Evolutionary conservation across 2,329 filamentous ascomycete genomes (phyloP), one percentile per base, ranked within the genome.

Genomic region (Alternaria dauci): DNA sequence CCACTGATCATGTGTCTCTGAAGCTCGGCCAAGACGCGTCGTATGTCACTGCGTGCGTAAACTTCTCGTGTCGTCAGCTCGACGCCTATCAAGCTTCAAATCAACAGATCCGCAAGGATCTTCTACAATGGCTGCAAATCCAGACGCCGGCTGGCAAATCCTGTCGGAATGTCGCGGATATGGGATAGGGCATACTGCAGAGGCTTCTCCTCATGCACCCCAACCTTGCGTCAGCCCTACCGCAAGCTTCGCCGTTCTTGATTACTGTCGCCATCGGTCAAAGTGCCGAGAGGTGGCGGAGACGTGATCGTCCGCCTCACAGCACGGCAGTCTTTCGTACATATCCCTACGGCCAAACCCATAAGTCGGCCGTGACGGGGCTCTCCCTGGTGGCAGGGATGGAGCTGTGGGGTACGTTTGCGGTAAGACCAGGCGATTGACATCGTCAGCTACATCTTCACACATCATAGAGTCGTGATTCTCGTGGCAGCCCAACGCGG

Each of bases 121-220:
- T 38, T n/a, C 16, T 42, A 4, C 5, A 25, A 8, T 8, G 12
- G 7, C 20, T 16, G 39, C 7, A 3, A 16, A 8, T 12, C 39
- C 14, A 25, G 20, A 42, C 12, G 25, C 12, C 9, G 25, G 39
- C 20, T 20, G 12, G 39, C 39, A 16, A 25, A 25, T 50, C 8
- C 46, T 50, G 32, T 34, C 46, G 46, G 46, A 50, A 25, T 50
- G 46, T 50, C 46, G 46, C 46, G 46, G 46, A 50, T 50, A 50
- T 26, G 30, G 18, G 16, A 8, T 36, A 8, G n/a, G 16, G 39
- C 9, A 41, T 25, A 41, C n/a, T 36, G 46, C 25, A 25, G 46
- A 32, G 18, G 46, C 23, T 48, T 9, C 18, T 48, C 32, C 18
- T 16, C 46, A 25, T 50, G 32, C 32, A 50, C 46, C 23, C 12